Evolutionary conservation across 164 flowering plant genomes (phyloP).

Genomic region (Pachysandra terminalis): DNA sequence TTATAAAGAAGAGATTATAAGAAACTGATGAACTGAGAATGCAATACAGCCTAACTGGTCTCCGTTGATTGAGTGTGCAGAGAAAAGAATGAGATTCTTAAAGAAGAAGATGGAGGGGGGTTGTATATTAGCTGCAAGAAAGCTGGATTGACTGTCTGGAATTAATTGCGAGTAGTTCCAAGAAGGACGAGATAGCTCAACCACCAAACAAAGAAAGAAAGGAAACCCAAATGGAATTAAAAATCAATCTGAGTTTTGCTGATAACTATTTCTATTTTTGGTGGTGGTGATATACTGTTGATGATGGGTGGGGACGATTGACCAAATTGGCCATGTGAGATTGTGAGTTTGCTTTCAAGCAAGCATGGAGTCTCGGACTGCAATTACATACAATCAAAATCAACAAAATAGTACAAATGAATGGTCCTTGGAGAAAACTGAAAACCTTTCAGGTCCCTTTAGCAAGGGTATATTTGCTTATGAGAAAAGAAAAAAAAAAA

Average conservation of each 20-base stretch:
- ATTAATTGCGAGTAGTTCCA: conserved; percentile 38
- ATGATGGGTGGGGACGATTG: conserved; percentile 7
- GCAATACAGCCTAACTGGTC: too few relatives aligned
- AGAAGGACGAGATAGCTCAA: conserved; percentile 39
- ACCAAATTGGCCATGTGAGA: neutral
- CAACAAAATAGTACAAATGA: neutral
- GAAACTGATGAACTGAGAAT: too few relatives aligned
- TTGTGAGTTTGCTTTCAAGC: conserved; percentile 2
- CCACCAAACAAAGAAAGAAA: conserved; percentile 22
- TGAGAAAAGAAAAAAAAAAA: too few relatives aligned
- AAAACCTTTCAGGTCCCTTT: too few relatives aligned
- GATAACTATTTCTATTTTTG: neutral
- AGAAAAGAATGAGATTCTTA: too few relatives aligned
- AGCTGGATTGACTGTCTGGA: conserved; percentile 15
- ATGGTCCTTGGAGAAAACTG: too few relatives aligned
- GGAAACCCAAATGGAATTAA: neutral
- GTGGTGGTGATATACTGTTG: neutral
- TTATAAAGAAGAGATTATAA: too few relatives aligned
- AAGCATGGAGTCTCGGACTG: neutral
- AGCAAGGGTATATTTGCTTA: too few relatives aligned
- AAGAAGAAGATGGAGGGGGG: neutral
- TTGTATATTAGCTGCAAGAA: conserved; percentile 23
- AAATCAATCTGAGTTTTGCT: neutral
- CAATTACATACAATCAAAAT: neutral
- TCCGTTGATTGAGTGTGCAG: too few relatives aligned